Conservation (phyloP, 163 green algal species). For the Scenedesmus sp. region DNA sequence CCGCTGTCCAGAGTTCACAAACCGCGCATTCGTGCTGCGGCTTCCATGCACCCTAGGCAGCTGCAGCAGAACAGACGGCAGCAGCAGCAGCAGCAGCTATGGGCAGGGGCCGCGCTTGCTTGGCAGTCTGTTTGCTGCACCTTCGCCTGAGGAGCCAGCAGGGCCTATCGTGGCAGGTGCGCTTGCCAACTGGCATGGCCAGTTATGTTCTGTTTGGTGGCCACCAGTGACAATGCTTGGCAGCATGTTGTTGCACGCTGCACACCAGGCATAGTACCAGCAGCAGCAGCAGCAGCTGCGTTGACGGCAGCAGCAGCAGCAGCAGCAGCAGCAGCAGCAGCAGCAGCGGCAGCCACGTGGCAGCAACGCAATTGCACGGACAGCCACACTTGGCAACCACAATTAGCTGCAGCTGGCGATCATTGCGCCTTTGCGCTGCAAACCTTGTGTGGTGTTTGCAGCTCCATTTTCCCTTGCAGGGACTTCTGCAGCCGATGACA, state of each 20-base stretch:
- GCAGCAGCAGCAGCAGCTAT: not conserved
- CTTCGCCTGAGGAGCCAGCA: slow-evolving; percentile 27
- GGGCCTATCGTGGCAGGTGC: slow-evolving; percentile 40
- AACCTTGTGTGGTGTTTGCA: no score
- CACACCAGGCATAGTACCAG: not conserved
- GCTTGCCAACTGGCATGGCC: not conserved
- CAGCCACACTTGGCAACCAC: no score
- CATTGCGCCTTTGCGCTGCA: no score
- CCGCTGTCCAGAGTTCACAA: slow-evolving; percentile 68
- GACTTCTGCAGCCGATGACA: no score
- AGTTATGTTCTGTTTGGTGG: no score
- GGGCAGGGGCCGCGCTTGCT: slow-evolving; percentile 20
- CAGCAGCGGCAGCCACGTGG: not conserved
- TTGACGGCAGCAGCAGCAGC: not conserved
- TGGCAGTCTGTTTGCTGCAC: slow-evolving; percentile 27
- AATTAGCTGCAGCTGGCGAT: no score
- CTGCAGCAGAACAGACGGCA: not conserved
- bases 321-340: not conserved
- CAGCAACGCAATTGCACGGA: no score
- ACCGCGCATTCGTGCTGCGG: slow-evolving; percentile 66
- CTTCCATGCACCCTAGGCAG: slow-evolving; percentile 55
- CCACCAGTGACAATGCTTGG: no score
- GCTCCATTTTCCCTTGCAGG: no score
- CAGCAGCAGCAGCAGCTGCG: not conserved
- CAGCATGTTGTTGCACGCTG: not conserved